A percentile compares a stretch with the other conserved stretches of the same genome.
phyloP scores from a whole-genome alignment of 306 rosid genomes.

The Malus domestica region ASM211411v1 NC_041791.1:26806001-26806500 shows the following conservation, averaged over 20 bases:
- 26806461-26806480: background rate
- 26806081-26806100: constrained; percentile 37
- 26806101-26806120: constrained; percentile 27
- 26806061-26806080: constrained; percentile 28
- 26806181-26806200: constrained; percentile 61
- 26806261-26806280: constrained; percentile 97
- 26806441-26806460: background rate
- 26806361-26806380: background rate
- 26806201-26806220: constrained; percentile 87
- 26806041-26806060: constrained; percentile 31
- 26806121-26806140: constrained; percentile 24
- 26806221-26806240: constrained; percentile 83
- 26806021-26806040: constrained; percentile 73
- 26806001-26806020: constrained; percentile 81
- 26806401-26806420: constrained; percentile 27
- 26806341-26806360: constrained; percentile 28
- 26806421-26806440: background rate
- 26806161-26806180: constrained; percentile 77
- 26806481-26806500: background rate
- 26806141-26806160: constrained; percentile 60
- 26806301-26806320: constrained; percentile 67
- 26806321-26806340: constrained; percentile 34
- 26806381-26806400: constrained; percentile 30
- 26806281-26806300: constrained; percentile 82
- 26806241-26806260: constrained; percentile 65